Percentiles rank a stretch among this genome's conserved stretches.
These are phyloP conservation scores for Malbranchea zuffiana DNA, from an alignment of 2,329 filamentous ascomycete genomes.

Conservation along the genomic window DNA sequence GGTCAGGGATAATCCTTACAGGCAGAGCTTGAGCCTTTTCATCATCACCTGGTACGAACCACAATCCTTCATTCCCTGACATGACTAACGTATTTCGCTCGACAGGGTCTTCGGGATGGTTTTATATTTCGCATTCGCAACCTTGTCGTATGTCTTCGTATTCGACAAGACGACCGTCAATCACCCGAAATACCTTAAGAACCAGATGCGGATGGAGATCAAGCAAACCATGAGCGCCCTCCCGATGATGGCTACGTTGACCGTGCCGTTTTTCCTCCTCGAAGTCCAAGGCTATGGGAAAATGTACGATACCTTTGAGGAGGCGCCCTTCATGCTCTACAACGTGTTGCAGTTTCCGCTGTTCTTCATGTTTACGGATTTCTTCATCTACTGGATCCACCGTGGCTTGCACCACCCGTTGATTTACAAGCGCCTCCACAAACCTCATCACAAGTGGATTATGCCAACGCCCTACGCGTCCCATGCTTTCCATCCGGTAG, in stretches of 20 bases:
- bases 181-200: constrained; percentile 90
- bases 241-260: constrained; percentile 73
- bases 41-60: constrained; percentile 68
- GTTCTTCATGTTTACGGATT: constrained; percentile 81
- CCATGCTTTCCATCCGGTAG: constrained; percentile 88
- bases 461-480: constrained; percentile 91
- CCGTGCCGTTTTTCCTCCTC: constrained; percentile 65
- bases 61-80: neutral
- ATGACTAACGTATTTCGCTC: constrained; percentile 11
- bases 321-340: constrained; percentile 69
- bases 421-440: constrained; percentile 83
- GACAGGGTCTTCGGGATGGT: constrained; percentile 71
- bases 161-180: constrained; percentile 84
- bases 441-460: constrained; percentile 99
- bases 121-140: constrained; percentile 74
- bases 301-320: constrained; percentile 69
- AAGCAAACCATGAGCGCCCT: constrained; percentile 64
- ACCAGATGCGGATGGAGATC: constrained; percentile 82
- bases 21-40: constrained; percentile 67
- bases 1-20: constrained; percentile 63
- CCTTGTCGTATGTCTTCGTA: constrained; percentile 74
- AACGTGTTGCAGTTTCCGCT: constrained; percentile 73
- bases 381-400: constrained; percentile 85
- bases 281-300: constrained; percentile 78
- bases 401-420: constrained; percentile 68